Percentiles rank a stretch among this genome's conserved stretches.
Conservation (phyloP, 192 early-diverging fungal species). For the Backusella circina region DNA sequence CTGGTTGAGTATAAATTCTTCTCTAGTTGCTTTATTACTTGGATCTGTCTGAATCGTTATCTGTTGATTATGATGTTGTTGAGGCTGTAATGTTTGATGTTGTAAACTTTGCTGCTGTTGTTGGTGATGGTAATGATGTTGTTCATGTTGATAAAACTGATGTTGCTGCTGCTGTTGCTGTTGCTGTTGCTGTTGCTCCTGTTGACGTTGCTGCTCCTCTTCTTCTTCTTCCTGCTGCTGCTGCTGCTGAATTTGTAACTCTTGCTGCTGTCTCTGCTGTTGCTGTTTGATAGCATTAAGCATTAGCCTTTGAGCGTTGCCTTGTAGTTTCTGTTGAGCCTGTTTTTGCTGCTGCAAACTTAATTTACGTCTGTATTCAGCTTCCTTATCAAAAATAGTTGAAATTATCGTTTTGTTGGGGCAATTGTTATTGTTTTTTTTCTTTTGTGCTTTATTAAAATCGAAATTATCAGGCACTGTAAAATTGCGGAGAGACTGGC, state of each 20-base stretch:
- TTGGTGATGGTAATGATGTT: not conserved
- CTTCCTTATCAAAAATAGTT: slow-evolving; percentile 1
- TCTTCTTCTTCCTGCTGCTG: not conserved
- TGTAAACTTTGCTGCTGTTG: not conserved
- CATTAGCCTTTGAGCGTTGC: not conserved
- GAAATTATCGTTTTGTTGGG: not conserved
- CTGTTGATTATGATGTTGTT: not conserved
- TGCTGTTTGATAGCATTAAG: slow-evolving; percentile 8
- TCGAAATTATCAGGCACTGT: slow-evolving; percentile 10
- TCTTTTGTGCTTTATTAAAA: slow-evolving; percentile 9
- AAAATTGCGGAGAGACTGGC: not conserved
- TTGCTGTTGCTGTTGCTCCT: not conserved
- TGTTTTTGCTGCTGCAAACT: not conserved
- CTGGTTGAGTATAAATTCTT: slow-evolving; percentile 38
- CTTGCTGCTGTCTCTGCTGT: not conserved
- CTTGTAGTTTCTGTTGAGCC: not conserved
- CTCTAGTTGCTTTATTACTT: slow-evolving; percentile 2
- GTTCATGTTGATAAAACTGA: not conserved
- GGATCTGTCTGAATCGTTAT: not conserved
- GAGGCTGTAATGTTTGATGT: not conserved
- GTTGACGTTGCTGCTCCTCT: not conserved
- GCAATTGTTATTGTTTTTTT: not conserved
- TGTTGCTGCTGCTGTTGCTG: not conserved
- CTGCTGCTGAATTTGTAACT: not conserved
- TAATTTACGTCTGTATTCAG: not conserved